Percentiles rank a stretch among this genome's conserved stretches.
phyloP scores from a whole-genome alignment of 441 rosid genomes.

The Pelargonium cotyledonis region DNA sequence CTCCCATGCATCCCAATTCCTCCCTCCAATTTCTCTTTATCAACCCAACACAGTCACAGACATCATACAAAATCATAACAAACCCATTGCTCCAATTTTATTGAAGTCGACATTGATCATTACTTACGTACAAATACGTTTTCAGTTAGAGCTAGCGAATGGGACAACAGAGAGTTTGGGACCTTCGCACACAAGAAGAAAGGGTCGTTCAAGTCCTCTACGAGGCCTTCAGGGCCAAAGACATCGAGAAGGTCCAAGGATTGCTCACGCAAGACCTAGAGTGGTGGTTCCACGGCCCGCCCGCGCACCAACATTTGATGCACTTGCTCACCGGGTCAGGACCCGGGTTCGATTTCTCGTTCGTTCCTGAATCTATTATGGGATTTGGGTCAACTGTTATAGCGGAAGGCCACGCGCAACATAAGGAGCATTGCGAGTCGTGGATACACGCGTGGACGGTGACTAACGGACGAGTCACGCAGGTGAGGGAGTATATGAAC shows the following conservation, averaged over 20 bases:
- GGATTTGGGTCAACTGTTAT: slow-evolving; percentile 49
- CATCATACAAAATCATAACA: too few species aligned
- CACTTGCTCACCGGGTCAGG: slow-evolving; percentile 31
- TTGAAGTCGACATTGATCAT: too few species aligned
- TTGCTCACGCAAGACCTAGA: slow-evolving; percentile 35
- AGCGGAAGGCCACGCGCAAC: slow-evolving; percentile 46
- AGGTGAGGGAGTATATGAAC: slow-evolving; percentile 49
- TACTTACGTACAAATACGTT: too few species aligned
- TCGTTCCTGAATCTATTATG: slow-evolving; percentile 21
- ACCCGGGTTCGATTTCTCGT: slow-evolving; percentile 17
- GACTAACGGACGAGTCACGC: slow-evolving; percentile 51
- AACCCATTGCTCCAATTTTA: too few species aligned
- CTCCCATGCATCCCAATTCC: not conserved
- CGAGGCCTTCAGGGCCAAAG: slow-evolving; percentile 27
- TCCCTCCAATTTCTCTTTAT: not conserved
- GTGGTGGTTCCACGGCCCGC: slow-evolving; percentile 52
- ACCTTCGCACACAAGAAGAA: not conserved
- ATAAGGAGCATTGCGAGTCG: slow-evolving; percentile 23
- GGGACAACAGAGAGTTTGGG: too few species aligned
- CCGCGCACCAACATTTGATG: slow-evolving; percentile 36
- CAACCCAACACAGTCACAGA: not conserved
- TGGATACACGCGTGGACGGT: slow-evolving; percentile 83
- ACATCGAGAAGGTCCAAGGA: slow-evolving; percentile 28
- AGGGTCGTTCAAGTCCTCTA: slow-evolving; percentile 32
- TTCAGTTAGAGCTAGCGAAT: too few species aligned